These are phyloP conservation scores for Sphaerulina vaccinii DNA, from an alignment of 2,329 filamentous ascomycete genomes.

Conservation along the genomic window DNA sequence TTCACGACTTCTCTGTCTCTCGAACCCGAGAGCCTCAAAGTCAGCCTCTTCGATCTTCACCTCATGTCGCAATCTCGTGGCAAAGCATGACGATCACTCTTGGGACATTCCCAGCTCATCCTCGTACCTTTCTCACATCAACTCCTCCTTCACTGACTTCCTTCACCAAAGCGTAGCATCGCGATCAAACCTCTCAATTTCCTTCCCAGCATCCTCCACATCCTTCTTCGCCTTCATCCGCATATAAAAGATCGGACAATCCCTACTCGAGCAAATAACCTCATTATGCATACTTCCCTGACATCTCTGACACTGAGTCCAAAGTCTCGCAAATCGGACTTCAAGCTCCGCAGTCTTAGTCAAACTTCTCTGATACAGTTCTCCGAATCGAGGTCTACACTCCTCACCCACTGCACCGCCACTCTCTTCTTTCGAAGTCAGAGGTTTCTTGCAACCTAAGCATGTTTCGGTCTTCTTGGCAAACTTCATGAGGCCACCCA, in stretches of 20 bases:
- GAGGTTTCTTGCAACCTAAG: constrained; percentile 98
- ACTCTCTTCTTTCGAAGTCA: constrained; percentile 74
- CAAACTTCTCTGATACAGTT: constrained; percentile 90
- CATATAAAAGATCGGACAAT: constrained; percentile 99
- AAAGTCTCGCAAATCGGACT: constrained; percentile 85
- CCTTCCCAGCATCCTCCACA: constrained; percentile 89
- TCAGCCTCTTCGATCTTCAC: no score
- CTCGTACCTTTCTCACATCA: no score
- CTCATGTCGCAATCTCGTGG: no score
- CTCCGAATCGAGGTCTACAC: constrained; percentile 80
- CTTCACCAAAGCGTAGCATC: constrained; percentile 69
- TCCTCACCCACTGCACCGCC: constrained; percentile 84
- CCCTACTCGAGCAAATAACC: constrained; percentile 92
- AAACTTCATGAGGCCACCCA: constrained; percentile 97
- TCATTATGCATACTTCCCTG: constrained; percentile 98
- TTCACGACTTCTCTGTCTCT: no score
- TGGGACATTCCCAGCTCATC: no score
- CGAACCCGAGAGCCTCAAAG: no score
- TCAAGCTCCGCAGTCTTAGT: constrained; percentile 88
- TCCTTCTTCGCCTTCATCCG: constrained; percentile 99
- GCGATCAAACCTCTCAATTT: constrained; percentile 83
- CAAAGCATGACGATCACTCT: no score
- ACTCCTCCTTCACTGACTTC: no score
- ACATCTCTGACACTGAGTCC: constrained; percentile 97
- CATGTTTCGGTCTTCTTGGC: constrained; percentile 96